phyloP scores from a whole-genome alignment of 306 rosid genomes.

The Bauhinia variegata region DNA sequence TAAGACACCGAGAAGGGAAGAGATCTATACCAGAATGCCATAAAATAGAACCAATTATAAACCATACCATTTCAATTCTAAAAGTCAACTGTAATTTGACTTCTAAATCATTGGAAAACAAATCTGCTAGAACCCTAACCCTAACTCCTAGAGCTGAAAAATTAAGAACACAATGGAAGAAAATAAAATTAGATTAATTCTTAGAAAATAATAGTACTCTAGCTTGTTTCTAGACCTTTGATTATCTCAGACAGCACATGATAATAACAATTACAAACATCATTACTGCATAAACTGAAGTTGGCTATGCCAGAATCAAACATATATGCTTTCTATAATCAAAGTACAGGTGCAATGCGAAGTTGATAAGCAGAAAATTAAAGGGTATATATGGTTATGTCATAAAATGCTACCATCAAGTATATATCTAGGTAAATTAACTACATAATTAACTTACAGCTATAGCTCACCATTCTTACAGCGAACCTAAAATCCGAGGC shows the following conservation, averaged over 20 bases:
- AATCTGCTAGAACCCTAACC: slow-evolving; percentile 69
- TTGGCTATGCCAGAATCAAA: slow-evolving; percentile 22
- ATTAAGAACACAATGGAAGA: background rate
- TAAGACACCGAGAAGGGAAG: background rate
- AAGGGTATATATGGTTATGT: background rate
- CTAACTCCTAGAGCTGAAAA: slow-evolving; percentile 34
- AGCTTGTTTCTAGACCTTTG: background rate
- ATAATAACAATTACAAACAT: slow-evolving; percentile 11
- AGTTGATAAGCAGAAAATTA: background rate
- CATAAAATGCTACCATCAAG: slow-evolving; percentile 12
- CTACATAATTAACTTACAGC: slow-evolving; percentile 21
- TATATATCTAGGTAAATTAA: background rate
- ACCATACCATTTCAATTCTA: background rate
- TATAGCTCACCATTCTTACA: background rate
- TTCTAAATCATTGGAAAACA: slow-evolving; percentile 3
- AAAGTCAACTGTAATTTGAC: background rate
- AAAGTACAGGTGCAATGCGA: slow-evolving; percentile 11
- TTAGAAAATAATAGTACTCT: background rate
- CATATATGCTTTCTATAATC: background rate
- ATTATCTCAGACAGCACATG: background rate
- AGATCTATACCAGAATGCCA: background rate
- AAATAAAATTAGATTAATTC: background rate
- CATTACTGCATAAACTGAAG: background rate
- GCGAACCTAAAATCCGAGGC: slow-evolving; percentile 32
- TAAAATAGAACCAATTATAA: background rate